Conservation (phyloP, 1,284 basidiomycete genomes). For the Sporisorium iseilematis-ciliati region DNA sequence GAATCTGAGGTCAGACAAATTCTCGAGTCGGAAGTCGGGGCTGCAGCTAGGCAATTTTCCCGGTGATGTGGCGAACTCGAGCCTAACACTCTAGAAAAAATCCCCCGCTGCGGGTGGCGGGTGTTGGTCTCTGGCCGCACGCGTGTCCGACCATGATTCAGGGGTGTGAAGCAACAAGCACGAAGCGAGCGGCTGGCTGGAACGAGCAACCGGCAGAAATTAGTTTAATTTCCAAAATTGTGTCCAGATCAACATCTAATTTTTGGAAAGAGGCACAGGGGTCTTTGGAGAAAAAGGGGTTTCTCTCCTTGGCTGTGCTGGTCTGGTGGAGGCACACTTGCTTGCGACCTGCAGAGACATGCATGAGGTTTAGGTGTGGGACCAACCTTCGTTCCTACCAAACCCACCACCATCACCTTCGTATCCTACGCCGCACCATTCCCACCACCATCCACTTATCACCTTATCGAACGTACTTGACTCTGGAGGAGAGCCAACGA, state of each 20-base stretch:
- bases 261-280: neutral
- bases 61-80: neutral
- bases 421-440: neutral
- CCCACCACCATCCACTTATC: neutral
- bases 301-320: constrained; percentile 14
- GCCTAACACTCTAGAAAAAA: constrained; percentile 7
- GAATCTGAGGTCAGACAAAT: constrained; percentile 43
- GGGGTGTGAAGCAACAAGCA: constrained; percentile 15
- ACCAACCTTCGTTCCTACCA: constrained; percentile 1
- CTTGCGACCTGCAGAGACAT: constrained; percentile 22
- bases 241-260: constrained; percentile 34
- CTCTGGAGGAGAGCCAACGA: neutral
- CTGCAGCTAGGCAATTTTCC: neutral
- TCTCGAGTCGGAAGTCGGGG: constrained; percentile 24
- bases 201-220: too few relatives aligned
- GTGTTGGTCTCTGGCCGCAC: constrained; percentile 8
- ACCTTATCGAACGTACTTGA: neutral
- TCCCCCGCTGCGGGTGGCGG: too few relatives aligned
- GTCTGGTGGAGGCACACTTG: neutral
- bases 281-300: constrained; percentile 1
- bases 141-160: constrained; percentile 12
- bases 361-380: constrained; percentile 9
- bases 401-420: constrained; percentile 9
- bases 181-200: too few relatives aligned
- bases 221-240: too few relatives aligned